Evolutionary conservation across 2,329 filamentous ascomycete genomes (phyloP).

Genomic region (Delphinella strobiligena): DNA sequence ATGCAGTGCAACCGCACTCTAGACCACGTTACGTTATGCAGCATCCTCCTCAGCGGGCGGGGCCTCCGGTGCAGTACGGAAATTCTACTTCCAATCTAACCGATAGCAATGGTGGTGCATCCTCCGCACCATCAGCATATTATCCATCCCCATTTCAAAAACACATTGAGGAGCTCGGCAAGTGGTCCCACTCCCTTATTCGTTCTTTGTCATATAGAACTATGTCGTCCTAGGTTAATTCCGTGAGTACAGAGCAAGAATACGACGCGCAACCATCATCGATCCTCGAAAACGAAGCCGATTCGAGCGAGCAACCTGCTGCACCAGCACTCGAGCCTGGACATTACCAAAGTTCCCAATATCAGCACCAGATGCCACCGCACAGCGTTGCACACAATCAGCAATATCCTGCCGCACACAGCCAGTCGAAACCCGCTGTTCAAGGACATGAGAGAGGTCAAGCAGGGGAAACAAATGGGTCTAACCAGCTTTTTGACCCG

Average conservation of each 20-base stretch:
- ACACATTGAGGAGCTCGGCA: constrained; percentile 92
- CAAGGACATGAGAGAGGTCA: constrained; percentile 4
- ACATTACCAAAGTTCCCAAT: constrained; percentile 3
- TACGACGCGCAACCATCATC: constrained; percentile 61
- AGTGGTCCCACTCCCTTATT: constrained; percentile 47
- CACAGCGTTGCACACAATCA: not conserved
- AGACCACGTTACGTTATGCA: constrained; percentile 27
- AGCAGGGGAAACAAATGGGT: constrained; percentile 11
- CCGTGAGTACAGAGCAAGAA: constrained; percentile 74
- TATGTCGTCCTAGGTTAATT: constrained; percentile 59
- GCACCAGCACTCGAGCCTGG: constrained; percentile 30
- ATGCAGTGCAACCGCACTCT: constrained; percentile 29
- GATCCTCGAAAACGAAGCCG: constrained; percentile 66
- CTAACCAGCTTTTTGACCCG: constrained; percentile 48
- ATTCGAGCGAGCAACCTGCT: constrained; percentile 48
- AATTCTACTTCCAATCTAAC: constrained; percentile 21
- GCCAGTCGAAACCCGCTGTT: constrained; percentile 14
- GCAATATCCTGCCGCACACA: constrained; percentile 4
- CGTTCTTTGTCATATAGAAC: constrained; percentile 38
- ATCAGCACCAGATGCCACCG: not conserved
- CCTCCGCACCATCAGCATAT: constrained; percentile 40
- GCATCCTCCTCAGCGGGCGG: constrained; percentile 26
- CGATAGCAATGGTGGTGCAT: constrained; percentile 15
- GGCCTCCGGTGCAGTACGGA: constrained; percentile 16
- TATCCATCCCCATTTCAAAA: constrained; percentile 85